Base-by-base conservation (phyloP, 805 yeast genomes). In the Saccharomycopsis synnaedendra region DNA sequence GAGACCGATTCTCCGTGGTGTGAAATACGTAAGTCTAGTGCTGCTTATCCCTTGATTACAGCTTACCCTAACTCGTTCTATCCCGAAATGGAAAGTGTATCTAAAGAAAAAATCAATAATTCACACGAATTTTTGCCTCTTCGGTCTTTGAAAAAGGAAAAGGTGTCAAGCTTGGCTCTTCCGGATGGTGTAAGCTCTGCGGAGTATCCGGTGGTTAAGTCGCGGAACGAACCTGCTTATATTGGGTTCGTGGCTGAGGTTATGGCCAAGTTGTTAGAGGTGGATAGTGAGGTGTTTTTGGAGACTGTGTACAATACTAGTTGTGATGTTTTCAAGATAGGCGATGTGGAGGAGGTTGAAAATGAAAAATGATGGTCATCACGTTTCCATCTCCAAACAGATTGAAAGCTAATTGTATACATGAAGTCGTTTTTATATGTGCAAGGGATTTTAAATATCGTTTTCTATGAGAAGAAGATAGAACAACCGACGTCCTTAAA, bases 1-100 rank as follows among this genome's bases (percentile, higher is more conserved):
- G 99, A 93, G 60, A 90, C 97, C 0, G 98, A 93, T 64, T 88
- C 97, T 3, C 98, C 99, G 1, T 93, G 98, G 98, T 93, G 99
- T 67, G 97, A 89, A 59, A 77, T 93, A 42, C 71, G 94, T 50
- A 84, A 77, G 55, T 73, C 93, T 6, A 96, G 87, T 60, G 86
- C 87, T 2, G 75, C 93, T 10, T 78, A 75, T 63, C 66, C 75
- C 53, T 72, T 68, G 52, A 60, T 88, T 32, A 64, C 78, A 0
- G 58, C 66, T 5, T 74, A 44, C 39, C 85, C 85, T 3, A 79
- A 76, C 57, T 65, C 61, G 10, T 75, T 67, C 48, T 80, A 78
- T 54, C 85, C 85, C 1, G 54, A 60, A 40, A 48, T 10, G 30
- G 32, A 30, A 35, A 27, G 35, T 6, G 33, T 19, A 19, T 19